phyloP scores from a whole-genome alignment of 805 yeast genomes.

The Saturnispora dispora region DNA sequence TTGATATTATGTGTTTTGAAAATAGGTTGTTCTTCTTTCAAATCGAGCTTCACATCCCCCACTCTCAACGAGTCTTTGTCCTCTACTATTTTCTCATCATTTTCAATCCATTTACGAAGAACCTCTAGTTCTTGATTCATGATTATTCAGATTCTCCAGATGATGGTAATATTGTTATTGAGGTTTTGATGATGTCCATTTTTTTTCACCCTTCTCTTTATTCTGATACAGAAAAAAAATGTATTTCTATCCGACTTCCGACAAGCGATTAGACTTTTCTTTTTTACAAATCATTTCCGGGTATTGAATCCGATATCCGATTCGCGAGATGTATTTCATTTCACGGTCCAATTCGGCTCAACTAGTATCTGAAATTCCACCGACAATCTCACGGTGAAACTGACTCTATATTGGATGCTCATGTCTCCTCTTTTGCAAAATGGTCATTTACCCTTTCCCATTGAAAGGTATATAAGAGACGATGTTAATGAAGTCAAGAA shows the following conservation, averaged over 20 bases:
- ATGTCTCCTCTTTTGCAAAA: background rate
- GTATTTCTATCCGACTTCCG: background rate
- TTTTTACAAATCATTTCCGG: background rate
- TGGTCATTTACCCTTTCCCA: background rate
- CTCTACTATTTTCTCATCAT: slow-evolving; percentile 10
- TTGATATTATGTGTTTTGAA: slow-evolving; percentile 35
- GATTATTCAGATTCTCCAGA: background rate
- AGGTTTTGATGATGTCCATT: background rate
- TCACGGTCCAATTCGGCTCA: background rate
- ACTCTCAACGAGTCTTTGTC: slow-evolving; percentile 36
- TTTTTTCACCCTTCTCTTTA: background rate
- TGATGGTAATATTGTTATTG: background rate
- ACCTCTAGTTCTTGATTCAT: background rate
- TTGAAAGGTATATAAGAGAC: background rate
- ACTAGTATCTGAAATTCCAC: background rate
- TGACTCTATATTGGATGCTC: background rate
- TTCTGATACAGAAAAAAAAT: too few species aligned
- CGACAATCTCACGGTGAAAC: background rate
- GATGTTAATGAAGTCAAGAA: background rate
- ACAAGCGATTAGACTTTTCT: background rate
- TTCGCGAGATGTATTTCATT: background rate
- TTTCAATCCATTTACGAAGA: slow-evolving; percentile 1
- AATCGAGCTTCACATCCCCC: slow-evolving; percentile 20
- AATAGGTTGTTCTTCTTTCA: slow-evolving; percentile 32
- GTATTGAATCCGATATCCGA: background rate